Percentiles rank a stretch among this genome's conserved stretches.
Conservation (phyloP, 805 yeast genomes). For the Saccharomyces eubayanus region DNA sequence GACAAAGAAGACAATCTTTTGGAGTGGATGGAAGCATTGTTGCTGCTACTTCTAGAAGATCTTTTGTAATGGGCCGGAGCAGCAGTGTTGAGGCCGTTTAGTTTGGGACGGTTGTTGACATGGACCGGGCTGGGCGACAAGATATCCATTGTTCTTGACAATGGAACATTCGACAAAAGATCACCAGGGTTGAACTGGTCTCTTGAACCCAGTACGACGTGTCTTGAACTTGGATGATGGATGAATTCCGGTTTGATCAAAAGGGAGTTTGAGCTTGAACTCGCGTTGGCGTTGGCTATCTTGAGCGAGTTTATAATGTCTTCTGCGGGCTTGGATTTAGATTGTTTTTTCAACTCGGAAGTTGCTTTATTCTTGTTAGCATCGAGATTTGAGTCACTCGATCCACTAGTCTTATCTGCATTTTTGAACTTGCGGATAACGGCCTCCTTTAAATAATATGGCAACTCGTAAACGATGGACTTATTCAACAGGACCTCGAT, state of each 20-base stretch:
- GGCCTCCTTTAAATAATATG: conserved; percentile 54
- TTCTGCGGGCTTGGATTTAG: not conserved
- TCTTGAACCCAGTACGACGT: conserved; percentile 46
- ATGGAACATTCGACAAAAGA: conserved; percentile 69
- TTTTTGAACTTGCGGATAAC: conserved; percentile 38
- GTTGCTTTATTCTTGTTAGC: not conserved
- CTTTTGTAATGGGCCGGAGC: not conserved
- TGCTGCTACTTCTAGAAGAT: not conserved
- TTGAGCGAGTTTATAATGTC: not conserved
- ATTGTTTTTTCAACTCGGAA: not conserved
- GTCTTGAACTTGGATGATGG: conserved; percentile 32
- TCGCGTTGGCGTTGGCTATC: not conserved
- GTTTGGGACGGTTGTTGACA: not conserved
- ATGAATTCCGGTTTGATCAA: not conserved
- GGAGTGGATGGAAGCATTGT: not conserved
- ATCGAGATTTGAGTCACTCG: not conserved
- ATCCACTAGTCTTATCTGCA: not conserved
- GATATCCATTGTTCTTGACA: conserved; percentile 35
- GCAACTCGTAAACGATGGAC: conserved; percentile 42
- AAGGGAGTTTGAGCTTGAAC: not conserved
- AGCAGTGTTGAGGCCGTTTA: not conserved
- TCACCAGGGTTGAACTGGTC: conserved; percentile 74
- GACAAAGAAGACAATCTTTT: not conserved
- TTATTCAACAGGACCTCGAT: conserved; percentile 64
- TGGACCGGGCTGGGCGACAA: not conserved